A percentile compares a stretch with the other conserved stretches of the same genome.
Evolutionary conservation across 202 grass and related monocot species (phyloP).

Genomic region (Sporobolus alterniflorus): DNA sequence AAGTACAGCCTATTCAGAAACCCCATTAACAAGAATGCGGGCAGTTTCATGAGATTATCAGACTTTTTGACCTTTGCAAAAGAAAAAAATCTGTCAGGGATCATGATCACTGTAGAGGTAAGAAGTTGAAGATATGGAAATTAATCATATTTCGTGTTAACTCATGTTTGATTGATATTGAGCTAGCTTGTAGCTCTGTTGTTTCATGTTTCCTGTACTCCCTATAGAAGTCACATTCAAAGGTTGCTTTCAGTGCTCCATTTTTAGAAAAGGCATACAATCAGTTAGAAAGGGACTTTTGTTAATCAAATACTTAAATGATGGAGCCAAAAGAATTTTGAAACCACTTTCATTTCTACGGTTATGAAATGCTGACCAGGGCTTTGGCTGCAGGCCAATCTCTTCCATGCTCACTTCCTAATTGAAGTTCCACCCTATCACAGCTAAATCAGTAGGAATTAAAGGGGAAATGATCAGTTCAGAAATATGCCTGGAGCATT

Average conservation of each 20-base stretch:
- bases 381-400: neutral
- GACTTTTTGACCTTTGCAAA: conserved; percentile 81
- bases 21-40: conserved; percentile 62
- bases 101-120: conserved; percentile 82
- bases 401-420: neutral
- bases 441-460: neutral
- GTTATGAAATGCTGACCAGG: neutral
- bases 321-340: neutral
- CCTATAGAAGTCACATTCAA: neutral
- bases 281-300: neutral
- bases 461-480: neutral
- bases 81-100: neutral
- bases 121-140: conserved; percentile 34
- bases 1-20: conserved; percentile 14
- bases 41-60: conserved; percentile 74
- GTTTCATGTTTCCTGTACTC: neutral
- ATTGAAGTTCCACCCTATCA: neutral
- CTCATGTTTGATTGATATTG: neutral
- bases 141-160: conserved; percentile 6
- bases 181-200: neutral
- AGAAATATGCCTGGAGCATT: neutral
- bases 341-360: neutral
- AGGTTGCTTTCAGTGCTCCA: neutral
- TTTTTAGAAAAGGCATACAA: neutral
- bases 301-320: neutral